Evolutionary conservation across 23 red algal genomes (phyloP).

Genomic region (Rhodosorus marinus): DNA sequence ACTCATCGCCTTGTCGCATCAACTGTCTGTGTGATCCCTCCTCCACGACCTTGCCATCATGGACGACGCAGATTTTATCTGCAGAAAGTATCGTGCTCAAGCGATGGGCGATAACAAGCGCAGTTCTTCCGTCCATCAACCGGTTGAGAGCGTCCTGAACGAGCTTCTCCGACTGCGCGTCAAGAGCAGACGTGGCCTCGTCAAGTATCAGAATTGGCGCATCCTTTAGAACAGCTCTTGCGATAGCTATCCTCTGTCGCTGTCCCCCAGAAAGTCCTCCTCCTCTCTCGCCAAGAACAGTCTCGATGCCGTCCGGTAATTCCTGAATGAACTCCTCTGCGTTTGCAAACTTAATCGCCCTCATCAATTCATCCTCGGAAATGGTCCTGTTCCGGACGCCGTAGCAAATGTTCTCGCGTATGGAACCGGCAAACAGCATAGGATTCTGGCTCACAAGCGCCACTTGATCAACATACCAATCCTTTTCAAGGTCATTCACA

Average conservation of each 20-base stretch:
- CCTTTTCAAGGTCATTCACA: slow-evolving; percentile 18
- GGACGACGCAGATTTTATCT: slow-evolving; percentile 31
- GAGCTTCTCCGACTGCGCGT: slow-evolving; percentile 8
- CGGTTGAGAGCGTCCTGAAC: slow-evolving; percentile 3
- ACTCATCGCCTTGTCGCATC: slow-evolving; percentile 6
- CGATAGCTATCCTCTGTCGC: slow-evolving; percentile 11
- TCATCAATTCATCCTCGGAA: slow-evolving; percentile 1
- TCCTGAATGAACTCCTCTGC: slow-evolving; percentile 1
- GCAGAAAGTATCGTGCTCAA: slow-evolving; percentile 26
- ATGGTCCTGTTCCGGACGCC: slow-evolving; percentile 21
- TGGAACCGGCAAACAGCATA: slow-evolving; percentile 43
- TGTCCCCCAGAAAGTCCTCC: slow-evolving; percentile 10
- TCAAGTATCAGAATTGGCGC: slow-evolving; percentile 10
- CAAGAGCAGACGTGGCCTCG: slow-evolving; percentile 22
- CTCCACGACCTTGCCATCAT: slow-evolving; percentile 22
- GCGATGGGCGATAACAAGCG: slow-evolving; percentile 48
- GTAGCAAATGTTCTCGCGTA: slow-evolving; percentile 64
- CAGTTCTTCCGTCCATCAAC: slow-evolving; percentile 7
- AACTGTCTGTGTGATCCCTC: slow-evolving; percentile 18
- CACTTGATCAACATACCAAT: slow-evolving; percentile 10
- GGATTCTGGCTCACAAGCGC: slow-evolving; percentile 57
- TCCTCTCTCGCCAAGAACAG: slow-evolving; percentile 8
- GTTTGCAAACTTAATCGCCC: not conserved
- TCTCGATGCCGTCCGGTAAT: slow-evolving; percentile 1
- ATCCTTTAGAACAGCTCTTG: slow-evolving; percentile 1